These are phyloP conservation scores for Phoenix dactylifera DNA, from an alignment of 176 grass and related monocot genomes.

Conservation along the genomic window DNA sequence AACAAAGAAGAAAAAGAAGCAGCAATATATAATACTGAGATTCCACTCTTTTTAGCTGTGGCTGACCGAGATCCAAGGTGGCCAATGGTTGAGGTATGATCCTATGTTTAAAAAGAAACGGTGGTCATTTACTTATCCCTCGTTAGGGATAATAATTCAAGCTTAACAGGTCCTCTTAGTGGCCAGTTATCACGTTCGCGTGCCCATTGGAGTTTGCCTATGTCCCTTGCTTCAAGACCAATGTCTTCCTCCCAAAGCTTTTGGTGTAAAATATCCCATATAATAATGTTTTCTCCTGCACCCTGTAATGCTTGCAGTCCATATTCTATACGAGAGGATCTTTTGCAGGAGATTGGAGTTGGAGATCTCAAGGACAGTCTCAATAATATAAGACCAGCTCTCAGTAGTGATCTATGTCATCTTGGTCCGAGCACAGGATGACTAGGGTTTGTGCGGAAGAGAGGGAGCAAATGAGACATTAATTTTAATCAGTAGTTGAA, in stretches of 20 bases:
- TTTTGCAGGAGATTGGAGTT: slow-evolving; percentile 18
- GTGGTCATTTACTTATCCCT: too few relatives aligned
- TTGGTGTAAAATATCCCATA: slow-evolving; percentile 28
- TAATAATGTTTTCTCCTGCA: slow-evolving; percentile 26
- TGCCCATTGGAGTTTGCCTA: slow-evolving; percentile 18
- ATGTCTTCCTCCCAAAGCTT: slow-evolving; percentile 29
- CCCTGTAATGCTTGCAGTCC: slow-evolving; percentile 69
- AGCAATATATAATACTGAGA: not conserved
- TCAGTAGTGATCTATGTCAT: not conserved
- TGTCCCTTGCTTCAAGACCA: slow-evolving; percentile 39
- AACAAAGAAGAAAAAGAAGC: not conserved
- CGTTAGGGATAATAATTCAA: too few relatives aligned
- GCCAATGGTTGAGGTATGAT: slow-evolving; percentile 5
- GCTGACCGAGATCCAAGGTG: slow-evolving; percentile 15
- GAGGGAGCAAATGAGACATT: slow-evolving; percentile 14
- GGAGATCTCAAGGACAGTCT: slow-evolving; percentile 52
- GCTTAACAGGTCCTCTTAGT: too few relatives aligned
- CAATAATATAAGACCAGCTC: slow-evolving; percentile 17
- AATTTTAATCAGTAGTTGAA: not conserved
- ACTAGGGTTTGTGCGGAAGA: slow-evolving; percentile 14
- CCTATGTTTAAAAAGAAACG: too few relatives aligned
- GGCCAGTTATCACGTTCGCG: too few relatives aligned
- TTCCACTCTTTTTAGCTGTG: slow-evolving; percentile 15
- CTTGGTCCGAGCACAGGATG: slow-evolving; percentile 11
- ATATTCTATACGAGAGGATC: slow-evolving; percentile 36